phyloP scores from a whole-genome alignment of 75 land plant species.

The Chamaecyparis obtusa region DNA sequence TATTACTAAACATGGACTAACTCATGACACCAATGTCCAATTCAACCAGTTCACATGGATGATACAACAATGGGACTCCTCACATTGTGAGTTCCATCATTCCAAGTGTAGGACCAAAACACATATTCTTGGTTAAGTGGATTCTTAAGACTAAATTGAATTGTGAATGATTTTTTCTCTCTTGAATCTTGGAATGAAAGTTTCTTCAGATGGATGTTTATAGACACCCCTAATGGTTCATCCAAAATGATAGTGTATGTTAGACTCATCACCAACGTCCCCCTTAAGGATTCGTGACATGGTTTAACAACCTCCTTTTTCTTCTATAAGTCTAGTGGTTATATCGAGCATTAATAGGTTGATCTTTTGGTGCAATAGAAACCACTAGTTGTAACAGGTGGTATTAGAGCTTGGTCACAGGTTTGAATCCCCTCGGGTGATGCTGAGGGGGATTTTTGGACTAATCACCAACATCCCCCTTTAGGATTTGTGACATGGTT shows the following conservation, averaged over 20 bases:
- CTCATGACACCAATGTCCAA: background rate
- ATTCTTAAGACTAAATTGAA: conserved; percentile 9
- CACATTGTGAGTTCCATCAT: conserved; percentile 57
- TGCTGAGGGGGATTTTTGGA: too few species aligned
- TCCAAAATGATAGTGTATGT: conserved; percentile 35
- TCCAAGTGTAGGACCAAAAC: conserved; percentile 69
- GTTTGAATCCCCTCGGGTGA: too few species aligned
- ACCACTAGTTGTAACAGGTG: too few species aligned
- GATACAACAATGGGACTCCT: conserved; percentile 70
- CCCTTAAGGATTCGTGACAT: too few species aligned
- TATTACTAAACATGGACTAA: background rate
- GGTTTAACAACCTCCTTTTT: too few species aligned
- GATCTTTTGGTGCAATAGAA: too few species aligned
- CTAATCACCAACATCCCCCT: too few species aligned
- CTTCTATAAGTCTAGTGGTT: too few species aligned
- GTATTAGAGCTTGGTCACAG: too few species aligned
- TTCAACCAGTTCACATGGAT: background rate
- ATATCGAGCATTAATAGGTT: too few species aligned
- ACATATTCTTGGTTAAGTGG: conserved; percentile 18
- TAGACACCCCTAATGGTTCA: conserved; percentile 45
- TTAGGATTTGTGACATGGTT: too few species aligned
- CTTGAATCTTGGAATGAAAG: conserved; percentile 33
- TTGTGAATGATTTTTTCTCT: conserved; percentile 47
- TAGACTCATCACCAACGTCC: too few species aligned
- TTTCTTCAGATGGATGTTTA: conserved; percentile 31